Evolutionary conservation across 768 basidiomycete species (phyloP), one percentile per base, ranked within the genome.

Genomic region (Tylopilus cervinicoccineus): DNA sequence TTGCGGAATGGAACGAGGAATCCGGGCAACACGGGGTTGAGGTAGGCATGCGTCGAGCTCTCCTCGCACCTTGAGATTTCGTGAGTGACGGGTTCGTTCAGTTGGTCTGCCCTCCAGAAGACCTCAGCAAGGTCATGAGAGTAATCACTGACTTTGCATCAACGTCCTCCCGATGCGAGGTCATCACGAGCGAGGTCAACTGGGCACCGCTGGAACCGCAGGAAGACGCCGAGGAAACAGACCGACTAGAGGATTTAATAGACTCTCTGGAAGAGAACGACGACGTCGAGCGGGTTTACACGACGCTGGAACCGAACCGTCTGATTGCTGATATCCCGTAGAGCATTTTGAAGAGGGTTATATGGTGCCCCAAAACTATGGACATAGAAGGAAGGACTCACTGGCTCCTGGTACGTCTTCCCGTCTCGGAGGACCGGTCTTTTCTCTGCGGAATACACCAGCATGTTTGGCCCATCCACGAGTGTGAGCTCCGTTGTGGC

Each of bases 261-360:
- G 72, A 76, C 36, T 74, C 70, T 5, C 62, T 86, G 42, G 80
- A 83, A 62, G 77, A 69, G 20, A 68, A 78, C 50, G 79, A 78
- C 45, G 84, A 86, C 58, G 77, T 76, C 12, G 65, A 78, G 47
- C 73, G 73, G 47, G 78, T 86, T 22, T 84, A 78, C 70, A 82
- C 81, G 38, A 80, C 74, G 22, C 50, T 74, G 45, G 76, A 76
- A 34, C 50, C 54, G 23, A 65, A 61, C 29, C 46, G 37, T 50
- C 43, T 69, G 19, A 45, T 66, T 27, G 62, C 53, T 47, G 55
- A 55, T 52, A 37, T 39, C 39, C 42, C 44, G 43, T 60, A 60
- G 54, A 51, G 40, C 43, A 56, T 13, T 24, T 38, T 54, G 43
- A 19, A 44, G n/a, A 31, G 33, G 19, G 23, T 17, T 19, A 39